These are phyloP conservation scores for Setaria viridis DNA, from an alignment of 202 grass and related monocot genomes.

Conservation along the genomic window DNA sequence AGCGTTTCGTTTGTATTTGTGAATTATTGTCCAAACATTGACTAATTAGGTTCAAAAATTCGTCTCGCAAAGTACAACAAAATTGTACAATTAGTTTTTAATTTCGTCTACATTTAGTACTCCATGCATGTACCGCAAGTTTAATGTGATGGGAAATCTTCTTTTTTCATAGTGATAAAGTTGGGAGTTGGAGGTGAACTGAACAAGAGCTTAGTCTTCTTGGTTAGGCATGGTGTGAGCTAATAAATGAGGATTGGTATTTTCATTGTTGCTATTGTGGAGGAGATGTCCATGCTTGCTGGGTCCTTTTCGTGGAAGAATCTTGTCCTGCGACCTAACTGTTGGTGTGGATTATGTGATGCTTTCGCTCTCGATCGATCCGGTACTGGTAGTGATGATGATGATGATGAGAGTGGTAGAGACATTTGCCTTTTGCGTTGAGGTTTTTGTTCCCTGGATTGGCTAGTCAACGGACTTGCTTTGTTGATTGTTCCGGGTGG, in stretches of 20 bases:
- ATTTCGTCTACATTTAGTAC: too few species aligned
- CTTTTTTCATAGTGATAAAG: too few species aligned
- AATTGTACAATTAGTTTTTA: too few species aligned
- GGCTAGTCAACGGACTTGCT: not conserved
- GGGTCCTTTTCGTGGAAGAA: not conserved
- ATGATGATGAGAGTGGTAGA: not conserved
- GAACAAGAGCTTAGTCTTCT: too few species aligned
- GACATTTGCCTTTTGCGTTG: not conserved
- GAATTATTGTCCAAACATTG: too few species aligned
- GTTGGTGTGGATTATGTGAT: not conserved
- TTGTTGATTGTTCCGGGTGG: not conserved
- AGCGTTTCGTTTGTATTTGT: too few species aligned
- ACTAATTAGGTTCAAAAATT: too few species aligned
- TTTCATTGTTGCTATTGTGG: not conserved
- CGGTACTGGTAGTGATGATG: not conserved
- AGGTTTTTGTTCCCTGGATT: too few species aligned
- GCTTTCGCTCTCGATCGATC: not conserved
- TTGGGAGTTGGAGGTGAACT: too few species aligned
- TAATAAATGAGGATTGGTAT: not conserved
- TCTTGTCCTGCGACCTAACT: not conserved
- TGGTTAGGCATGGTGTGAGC: not conserved
- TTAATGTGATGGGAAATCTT: too few species aligned
- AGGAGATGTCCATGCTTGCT: not conserved
- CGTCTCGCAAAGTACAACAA: too few species aligned
- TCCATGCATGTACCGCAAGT: too few species aligned